phyloP scores from a whole-genome alignment of 768 basidiomycete genomes.

The Rhodotorula sphaerocarpa region DNA sequence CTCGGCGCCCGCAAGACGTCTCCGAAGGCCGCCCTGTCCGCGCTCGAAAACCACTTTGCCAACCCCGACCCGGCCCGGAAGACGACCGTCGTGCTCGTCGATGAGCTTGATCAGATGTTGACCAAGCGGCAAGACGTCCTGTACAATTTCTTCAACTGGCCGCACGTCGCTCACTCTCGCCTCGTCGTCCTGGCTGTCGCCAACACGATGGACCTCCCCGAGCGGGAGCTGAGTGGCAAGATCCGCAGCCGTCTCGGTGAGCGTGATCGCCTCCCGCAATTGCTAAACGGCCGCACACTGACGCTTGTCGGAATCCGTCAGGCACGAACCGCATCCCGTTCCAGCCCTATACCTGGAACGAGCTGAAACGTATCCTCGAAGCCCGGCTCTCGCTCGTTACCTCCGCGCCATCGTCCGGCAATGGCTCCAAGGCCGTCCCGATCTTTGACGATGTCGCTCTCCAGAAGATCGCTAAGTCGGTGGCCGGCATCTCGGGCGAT shows the following conservation, averaged over 20 bases:
- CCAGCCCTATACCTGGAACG: conserved; percentile 69
- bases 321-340: conserved; percentile 90
- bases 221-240: conserved; percentile 82
- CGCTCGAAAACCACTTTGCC: conserved; percentile 70
- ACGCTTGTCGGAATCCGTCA: too few relatives aligned
- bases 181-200: conserved; percentile 93
- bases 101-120: conserved; percentile 93
- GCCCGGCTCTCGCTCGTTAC: conserved; percentile 60
- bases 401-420: conserved; percentile 35
- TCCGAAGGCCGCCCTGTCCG: conserved; percentile 72
- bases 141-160: conserved; percentile 99
- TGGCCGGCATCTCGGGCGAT: conserved; percentile 79
- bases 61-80: conserved; percentile 65
- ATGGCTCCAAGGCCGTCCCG: conserved; percentile 30
- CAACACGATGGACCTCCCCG: conserved; percentile 96
- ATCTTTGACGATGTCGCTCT: conserved; percentile 63
- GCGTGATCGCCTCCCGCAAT: conserved; percentile 36
- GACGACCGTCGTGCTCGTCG: conserved; percentile 94
- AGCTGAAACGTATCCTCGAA: conserved; percentile 77
- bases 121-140: conserved; percentile 96
- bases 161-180: conserved; percentile 75
- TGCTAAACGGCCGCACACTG: too few relatives aligned
- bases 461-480: conserved; percentile 71
- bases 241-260: conserved; percentile 83
- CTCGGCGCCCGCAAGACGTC: conserved; percentile 48